phyloP scores from a whole-genome alignment of 345 rosid genomes.

The Lepidium didymum region DNA sequence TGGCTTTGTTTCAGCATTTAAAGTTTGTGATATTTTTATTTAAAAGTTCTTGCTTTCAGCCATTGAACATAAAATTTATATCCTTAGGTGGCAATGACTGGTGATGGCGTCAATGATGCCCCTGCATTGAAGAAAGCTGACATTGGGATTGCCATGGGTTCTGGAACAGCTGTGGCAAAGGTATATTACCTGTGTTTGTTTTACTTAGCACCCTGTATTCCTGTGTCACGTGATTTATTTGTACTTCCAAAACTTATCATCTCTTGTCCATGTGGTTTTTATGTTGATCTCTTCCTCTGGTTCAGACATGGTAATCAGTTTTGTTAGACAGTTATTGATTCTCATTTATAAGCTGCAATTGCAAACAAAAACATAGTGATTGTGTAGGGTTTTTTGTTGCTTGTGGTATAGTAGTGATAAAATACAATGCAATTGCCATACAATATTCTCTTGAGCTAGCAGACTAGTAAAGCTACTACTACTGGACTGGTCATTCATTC shows the following conservation, averaged over 20 bases:
- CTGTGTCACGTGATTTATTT: background rate
- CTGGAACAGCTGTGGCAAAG: constrained; percentile 99
- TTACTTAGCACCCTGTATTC: background rate
- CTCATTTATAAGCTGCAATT: background rate
- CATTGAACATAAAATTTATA: background rate
- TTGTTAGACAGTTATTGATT: background rate
- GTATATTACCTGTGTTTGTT: constrained; percentile 29
- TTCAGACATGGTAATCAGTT: background rate
- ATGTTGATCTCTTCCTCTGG: constrained; percentile 4
- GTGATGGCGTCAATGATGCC: constrained; percentile 99
- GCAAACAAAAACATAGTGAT: background rate
- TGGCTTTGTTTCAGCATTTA: background rate
- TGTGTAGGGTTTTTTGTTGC: background rate
- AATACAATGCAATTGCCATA: background rate
- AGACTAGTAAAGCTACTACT: constrained; percentile 1
- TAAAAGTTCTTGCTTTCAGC: background rate
- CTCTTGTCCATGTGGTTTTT: background rate
- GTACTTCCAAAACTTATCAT: background rate
- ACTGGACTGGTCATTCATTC: background rate
- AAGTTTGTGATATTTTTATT: background rate
- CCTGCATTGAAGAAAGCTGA: constrained; percentile 97
- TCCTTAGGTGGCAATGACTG: constrained; percentile 97
- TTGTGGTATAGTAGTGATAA: constrained; percentile 3
- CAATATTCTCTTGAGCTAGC: background rate
- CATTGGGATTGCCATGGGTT: constrained; percentile 99